These are phyloP conservation scores for Tritrichomonas musculus DNA, from an alignment of 208 protist genomes.

Conservation along the genomic window DNA sequence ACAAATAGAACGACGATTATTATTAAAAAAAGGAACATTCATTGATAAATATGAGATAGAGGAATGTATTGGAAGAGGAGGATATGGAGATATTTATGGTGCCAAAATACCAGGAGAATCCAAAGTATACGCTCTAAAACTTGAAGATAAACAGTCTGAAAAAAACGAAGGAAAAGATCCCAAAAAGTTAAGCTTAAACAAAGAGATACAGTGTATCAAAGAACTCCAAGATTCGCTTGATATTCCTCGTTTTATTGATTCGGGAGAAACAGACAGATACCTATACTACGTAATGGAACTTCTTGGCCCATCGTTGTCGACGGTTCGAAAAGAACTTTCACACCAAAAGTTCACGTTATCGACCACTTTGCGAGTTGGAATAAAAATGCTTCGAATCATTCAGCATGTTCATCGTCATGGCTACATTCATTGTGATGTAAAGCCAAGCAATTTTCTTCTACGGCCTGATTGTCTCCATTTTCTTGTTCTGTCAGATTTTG, in stretches of 20 bases:
- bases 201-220: neutral
- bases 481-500: neutral
- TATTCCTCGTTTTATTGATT: neutral
- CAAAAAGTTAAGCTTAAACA: too few relatives aligned
- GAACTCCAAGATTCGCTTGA: neutral
- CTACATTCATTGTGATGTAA: neutral
- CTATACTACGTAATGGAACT: neutral
- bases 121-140: too few relatives aligned
- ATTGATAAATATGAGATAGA: too few relatives aligned
- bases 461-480: neutral
- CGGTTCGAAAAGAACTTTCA: neutral
- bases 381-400: neutral
- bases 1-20: too few relatives aligned
- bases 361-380: neutral
- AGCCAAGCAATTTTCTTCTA: neutral
- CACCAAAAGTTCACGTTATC: neutral
- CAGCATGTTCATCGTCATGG: neutral
- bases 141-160: too few relatives aligned
- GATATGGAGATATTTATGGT: too few relatives aligned
- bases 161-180: too few relatives aligned
- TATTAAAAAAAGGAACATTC: too few relatives aligned
- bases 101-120: too few relatives aligned
- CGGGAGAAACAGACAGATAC: neutral
- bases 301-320: neutral
- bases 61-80: too few relatives aligned